Evolutionary conservation across 2,329 filamentous ascomycete genomes (phyloP).

Genomic region (Helotiales sp.): DNA sequence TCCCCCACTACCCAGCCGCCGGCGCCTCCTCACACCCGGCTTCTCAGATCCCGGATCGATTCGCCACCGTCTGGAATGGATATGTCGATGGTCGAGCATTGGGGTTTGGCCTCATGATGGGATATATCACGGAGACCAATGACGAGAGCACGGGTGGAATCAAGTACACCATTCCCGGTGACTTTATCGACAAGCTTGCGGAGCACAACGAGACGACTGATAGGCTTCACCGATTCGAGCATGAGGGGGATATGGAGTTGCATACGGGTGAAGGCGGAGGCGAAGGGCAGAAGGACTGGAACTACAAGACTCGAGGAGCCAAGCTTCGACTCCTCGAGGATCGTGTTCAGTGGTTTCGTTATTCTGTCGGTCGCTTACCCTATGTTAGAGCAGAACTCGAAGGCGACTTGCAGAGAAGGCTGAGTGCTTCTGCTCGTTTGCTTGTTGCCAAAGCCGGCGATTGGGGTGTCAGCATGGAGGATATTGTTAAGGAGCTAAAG

Average conservation of each 20-base stretch:
- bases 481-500: background rate
- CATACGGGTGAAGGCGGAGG: background rate
- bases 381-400: background rate
- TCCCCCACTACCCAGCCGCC: background rate
- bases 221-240: no score
- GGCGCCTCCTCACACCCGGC: background rate
- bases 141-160: background rate
- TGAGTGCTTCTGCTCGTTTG: background rate
- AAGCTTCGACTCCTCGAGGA: background rate
- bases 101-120: background rate
- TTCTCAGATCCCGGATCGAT: background rate
- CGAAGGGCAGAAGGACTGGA: background rate
- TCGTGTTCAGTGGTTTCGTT: background rate
- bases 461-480: background rate
- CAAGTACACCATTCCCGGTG: background rate
- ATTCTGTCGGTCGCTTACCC: background rate
- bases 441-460: background rate
- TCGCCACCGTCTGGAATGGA: background rate
- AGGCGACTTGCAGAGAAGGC: no score
- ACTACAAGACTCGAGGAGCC: background rate
- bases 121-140: background rate
- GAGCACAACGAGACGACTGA: background rate
- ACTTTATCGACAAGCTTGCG: no score
- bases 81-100: background rate
- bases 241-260: background rate